phyloP scores from a whole-genome alignment of 192 early-diverging fungal species.

The Coemansia reversa region DNA sequence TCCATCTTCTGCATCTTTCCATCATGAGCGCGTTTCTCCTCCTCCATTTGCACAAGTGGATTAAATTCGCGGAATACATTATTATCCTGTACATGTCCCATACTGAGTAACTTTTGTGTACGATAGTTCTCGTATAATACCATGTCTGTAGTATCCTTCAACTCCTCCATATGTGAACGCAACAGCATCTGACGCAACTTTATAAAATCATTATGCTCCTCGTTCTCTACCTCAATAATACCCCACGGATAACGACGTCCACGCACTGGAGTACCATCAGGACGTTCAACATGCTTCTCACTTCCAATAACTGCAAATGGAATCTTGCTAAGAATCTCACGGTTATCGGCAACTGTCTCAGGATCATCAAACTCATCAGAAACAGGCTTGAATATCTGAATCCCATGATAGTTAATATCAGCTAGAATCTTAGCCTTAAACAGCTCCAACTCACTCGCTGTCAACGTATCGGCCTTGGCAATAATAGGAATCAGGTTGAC shows the following conservation, averaged over 20 bases:
- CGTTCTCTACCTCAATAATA: conserved; percentile 95
- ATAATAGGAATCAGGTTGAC: conserved; percentile 89
- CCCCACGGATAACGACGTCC: conserved; percentile 94
- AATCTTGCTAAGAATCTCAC: conserved; percentile 87
- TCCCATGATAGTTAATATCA: conserved; percentile 79
- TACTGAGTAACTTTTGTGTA: conserved; percentile 84
- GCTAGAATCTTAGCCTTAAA: conserved; percentile 87
- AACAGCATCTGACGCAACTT: conserved; percentile 90
- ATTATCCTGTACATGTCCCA: conserved; percentile 82
- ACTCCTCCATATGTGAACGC: conserved; percentile 95
- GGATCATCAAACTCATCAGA: conserved; percentile 80
- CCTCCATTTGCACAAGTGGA: conserved; percentile 78
- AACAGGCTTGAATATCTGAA: conserved; percentile 83
- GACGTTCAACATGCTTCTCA: conserved; percentile 78
- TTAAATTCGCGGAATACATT: conserved; percentile 80
- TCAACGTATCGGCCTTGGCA: conserved; percentile 90
- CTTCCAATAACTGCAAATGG: conserved; percentile 95
- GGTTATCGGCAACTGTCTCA: conserved; percentile 80
- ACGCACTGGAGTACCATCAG: conserved; percentile 81
- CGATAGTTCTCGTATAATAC: conserved; percentile 95
- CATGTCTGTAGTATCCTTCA: conserved; percentile 90
- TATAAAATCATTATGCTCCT: conserved; percentile 95
- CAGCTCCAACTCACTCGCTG: conserved; percentile 69
- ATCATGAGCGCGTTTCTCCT: conserved; percentile 90
- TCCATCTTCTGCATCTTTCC: conserved; percentile 98